Percentiles rank a stretch among this genome's conserved stretches.
phyloP scores from a whole-genome alignment of 2,329 filamentous ascomycete species.

The Pseudogymnoascus sp. region DNA sequence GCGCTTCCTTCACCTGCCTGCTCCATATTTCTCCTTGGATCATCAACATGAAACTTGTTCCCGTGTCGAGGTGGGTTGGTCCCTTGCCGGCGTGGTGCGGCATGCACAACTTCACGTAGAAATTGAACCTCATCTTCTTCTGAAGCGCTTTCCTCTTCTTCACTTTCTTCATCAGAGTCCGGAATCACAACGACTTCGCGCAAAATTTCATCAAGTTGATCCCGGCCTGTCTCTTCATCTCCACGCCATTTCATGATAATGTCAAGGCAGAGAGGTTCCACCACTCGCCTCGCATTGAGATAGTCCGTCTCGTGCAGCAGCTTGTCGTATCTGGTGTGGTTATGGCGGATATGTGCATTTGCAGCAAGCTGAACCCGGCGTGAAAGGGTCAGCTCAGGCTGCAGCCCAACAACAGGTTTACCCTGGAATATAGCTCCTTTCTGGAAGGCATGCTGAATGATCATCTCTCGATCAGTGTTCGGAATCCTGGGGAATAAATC shows the following conservation, averaged over 20 bases:
- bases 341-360: constrained; percentile 58
- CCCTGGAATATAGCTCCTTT: constrained; percentile 45
- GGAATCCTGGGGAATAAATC: constrained; percentile 60
- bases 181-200: constrained; percentile 56
- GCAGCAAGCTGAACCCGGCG: constrained; percentile 58
- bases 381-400: constrained; percentile 46
- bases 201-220: constrained; percentile 59
- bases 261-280: constrained; percentile 54
- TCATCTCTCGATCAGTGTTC: constrained; percentile 53
- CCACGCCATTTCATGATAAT: constrained; percentile 64
- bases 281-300: constrained; percentile 51
- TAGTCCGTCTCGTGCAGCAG: constrained; percentile 51
- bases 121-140: constrained; percentile 16
- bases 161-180: constrained; percentile 27
- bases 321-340: constrained; percentile 57
- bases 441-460: constrained; percentile 55
- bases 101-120: constrained; percentile 8
- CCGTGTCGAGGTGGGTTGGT: not conserved
- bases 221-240: constrained; percentile 59
- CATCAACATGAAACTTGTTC: not conserved
- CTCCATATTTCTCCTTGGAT: constrained; percentile 2
- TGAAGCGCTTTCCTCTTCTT: constrained; percentile 13
- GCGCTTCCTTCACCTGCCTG: not conserved
- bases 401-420: constrained; percentile 50
- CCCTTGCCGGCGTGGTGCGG: not conserved